phyloP scores from a whole-genome alignment of 1,284 basidiomycete species.

The Rhodotorula sp. region DNA sequence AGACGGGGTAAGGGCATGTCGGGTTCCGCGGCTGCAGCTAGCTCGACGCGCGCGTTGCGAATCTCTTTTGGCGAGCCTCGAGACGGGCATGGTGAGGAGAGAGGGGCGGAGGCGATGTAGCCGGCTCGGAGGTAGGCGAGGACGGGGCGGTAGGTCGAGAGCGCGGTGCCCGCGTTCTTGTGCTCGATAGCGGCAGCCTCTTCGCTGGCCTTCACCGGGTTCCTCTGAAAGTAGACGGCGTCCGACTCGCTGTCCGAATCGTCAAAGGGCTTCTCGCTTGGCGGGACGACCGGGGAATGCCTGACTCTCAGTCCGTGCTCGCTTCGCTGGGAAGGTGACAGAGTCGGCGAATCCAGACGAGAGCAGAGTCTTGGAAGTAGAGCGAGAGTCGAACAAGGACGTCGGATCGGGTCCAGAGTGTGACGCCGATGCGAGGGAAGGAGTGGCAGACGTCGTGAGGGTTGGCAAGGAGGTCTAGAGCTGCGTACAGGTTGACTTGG shows the following conservation, averaged over 20 bases:
- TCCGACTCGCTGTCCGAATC: conserved; percentile 9
- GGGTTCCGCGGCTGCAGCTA: background rate
- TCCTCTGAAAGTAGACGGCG: too few relatives aligned
- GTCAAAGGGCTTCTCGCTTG: background rate
- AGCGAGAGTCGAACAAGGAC: background rate
- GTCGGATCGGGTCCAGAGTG: background rate
- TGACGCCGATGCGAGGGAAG: background rate
- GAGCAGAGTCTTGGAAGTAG: background rate
- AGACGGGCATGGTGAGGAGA: background rate
- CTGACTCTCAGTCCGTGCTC: background rate
- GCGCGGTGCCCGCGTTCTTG: conserved; percentile 5
- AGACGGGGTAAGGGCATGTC: background rate
- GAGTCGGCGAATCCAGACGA: background rate
- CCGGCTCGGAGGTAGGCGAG: conserved; percentile 4
- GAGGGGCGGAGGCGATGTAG: conserved; percentile 8
- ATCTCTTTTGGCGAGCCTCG: background rate
- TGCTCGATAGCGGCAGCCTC: background rate
- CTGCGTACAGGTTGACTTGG: too few relatives aligned
- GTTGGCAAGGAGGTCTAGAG: too few relatives aligned
- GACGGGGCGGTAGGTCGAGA: conserved; percentile 11
- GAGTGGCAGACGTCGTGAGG: background rate
- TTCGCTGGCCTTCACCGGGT: background rate
- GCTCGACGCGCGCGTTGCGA: background rate
- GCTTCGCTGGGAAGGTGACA: too few relatives aligned
- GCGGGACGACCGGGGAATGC: background rate